A percentile compares a stretch with the other conserved stretches of the same genome.
These are phyloP conservation scores for Amphichorda felina DNA, from an alignment of 2,329 filamentous ascomycete species.

Conservation along the genomic window DNA sequence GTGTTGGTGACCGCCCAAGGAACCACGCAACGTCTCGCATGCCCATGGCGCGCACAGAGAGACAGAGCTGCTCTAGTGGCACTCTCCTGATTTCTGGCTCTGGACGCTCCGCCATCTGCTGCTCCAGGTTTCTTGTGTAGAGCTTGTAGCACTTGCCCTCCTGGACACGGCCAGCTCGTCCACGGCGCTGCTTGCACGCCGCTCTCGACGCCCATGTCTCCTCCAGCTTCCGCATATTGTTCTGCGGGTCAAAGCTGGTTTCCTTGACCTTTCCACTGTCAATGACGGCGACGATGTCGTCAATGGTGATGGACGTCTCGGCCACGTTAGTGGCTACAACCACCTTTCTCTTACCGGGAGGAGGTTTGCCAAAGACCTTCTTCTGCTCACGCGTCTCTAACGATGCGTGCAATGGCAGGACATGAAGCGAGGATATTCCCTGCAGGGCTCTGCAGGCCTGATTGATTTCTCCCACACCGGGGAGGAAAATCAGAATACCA, in stretches of 20 bases:
- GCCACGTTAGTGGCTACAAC: conserved; percentile 95
- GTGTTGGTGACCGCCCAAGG: conserved; percentile 76
- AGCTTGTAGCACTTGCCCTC: conserved; percentile 92
- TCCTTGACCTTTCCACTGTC: conserved; percentile 95
- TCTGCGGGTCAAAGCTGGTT: conserved; percentile 82
- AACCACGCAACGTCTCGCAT: conserved; percentile 72
- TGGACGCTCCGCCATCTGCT: conserved; percentile 75
- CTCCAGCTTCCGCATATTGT: conserved; percentile 87
- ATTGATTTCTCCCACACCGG: conserved; percentile 85
- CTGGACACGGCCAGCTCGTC: conserved; percentile 85
- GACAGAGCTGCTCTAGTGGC: conserved; percentile 83
- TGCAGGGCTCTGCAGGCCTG: conserved; percentile 60
- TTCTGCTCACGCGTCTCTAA: conserved; percentile 82
- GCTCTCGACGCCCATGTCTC: conserved; percentile 93
- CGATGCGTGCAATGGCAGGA: conserved; percentile 83
- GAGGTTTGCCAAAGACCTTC: conserved; percentile 68
- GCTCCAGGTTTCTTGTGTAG: conserved; percentile 77
- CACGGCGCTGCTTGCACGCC: conserved; percentile 87
- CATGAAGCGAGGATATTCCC: conserved; percentile 51
- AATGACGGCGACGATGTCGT: conserved; percentile 92
- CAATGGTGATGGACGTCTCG: conserved; percentile 96
- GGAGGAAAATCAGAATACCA: conserved; percentile 90
- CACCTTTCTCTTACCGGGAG: conserved; percentile 75
- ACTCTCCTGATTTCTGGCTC: conserved; percentile 92
- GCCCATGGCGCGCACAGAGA: conserved; percentile 93